Evolutionary conservation across 495 filamentous ascomycete species (phyloP).

Genomic region (Parmelia sp.): DNA sequence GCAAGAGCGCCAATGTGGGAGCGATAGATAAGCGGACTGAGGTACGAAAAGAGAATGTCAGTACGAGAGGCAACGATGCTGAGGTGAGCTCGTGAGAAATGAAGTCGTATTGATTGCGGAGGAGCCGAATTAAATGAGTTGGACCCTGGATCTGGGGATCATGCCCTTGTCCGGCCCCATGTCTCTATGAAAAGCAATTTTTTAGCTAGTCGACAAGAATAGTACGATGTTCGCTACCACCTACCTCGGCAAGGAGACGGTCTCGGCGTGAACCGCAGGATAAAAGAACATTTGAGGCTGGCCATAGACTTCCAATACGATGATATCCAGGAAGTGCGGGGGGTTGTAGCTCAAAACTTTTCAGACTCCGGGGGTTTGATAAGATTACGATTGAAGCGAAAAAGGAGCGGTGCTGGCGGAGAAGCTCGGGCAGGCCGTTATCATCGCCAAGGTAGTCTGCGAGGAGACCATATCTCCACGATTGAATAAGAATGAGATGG

Average conservation of each 20-base stretch:
- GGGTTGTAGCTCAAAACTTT: not conserved
- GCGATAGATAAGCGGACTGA: not conserved
- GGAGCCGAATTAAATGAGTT: not conserved
- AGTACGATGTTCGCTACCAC: too few species aligned
- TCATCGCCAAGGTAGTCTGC: not conserved
- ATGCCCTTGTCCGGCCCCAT: not conserved
- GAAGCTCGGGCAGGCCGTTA: not conserved
- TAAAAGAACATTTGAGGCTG: not conserved
- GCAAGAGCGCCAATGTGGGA: not conserved
- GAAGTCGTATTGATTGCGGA: not conserved
- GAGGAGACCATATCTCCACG: not conserved
- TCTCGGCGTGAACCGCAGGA: too few species aligned
- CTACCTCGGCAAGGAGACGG: too few species aligned
- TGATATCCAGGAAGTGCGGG: too few species aligned
- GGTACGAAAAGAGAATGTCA: not conserved
- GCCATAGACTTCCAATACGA: not conserved
- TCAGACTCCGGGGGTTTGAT: not conserved
- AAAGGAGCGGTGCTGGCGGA: not conserved
- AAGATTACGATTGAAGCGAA: not conserved
- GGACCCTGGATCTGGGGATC: slow-evolving; percentile 3
- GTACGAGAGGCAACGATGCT: not conserved
- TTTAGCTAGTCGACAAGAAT: not conserved
- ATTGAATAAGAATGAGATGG: too few species aligned
- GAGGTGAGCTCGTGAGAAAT: not conserved
- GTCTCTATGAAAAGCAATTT: too few species aligned